Conservation (phyloP, 257 asterid genomes). For the Jaltomata sinuosa region DNA sequence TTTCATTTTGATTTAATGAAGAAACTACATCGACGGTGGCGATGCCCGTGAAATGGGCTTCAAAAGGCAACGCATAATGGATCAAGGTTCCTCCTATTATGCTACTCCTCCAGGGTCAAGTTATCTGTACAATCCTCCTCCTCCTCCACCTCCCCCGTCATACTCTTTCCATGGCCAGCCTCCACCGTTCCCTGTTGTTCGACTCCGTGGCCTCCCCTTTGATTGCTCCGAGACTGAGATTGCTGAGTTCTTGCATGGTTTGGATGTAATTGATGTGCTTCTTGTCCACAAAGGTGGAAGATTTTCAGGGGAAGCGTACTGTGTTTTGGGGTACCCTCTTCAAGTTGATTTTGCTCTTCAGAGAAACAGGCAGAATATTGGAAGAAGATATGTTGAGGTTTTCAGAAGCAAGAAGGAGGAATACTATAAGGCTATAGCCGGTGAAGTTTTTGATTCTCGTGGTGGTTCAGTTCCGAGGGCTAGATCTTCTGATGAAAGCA, state of each 20-base stretch:
- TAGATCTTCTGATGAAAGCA: slow-evolving; percentile 59
- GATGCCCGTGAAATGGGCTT: slow-evolving; percentile 88
- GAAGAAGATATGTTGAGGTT: slow-evolving; percentile 94
- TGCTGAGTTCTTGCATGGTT: slow-evolving; percentile 72
- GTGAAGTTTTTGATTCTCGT: slow-evolving; percentile 63
- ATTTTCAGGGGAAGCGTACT: slow-evolving; percentile 79
- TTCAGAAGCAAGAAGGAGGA: slow-evolving; percentile 82
- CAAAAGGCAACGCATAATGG: slow-evolving; percentile 87
- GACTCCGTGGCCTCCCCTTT: slow-evolving; percentile 96
- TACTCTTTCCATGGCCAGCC: slow-evolving; percentile 57
- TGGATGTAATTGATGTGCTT: slow-evolving; percentile 79
- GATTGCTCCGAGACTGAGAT: slow-evolving; percentile 78
- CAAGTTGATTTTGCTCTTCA: slow-evolving; percentile 86
- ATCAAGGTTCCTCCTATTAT: slow-evolving; percentile 63
- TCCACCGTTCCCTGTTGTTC: slow-evolving; percentile 87
- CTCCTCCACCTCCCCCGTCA: slow-evolving; percentile 50
- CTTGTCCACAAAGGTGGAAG: slow-evolving; percentile 73
- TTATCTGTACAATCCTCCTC: slow-evolving; percentile 71
- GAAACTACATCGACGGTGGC: slow-evolving; percentile 54
- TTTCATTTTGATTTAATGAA: slow-evolving; percentile 6
- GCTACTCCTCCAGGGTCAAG: slow-evolving; percentile 47
- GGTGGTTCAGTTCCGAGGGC: slow-evolving; percentile 68
- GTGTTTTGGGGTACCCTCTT: slow-evolving; percentile 79
- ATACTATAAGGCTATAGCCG: slow-evolving; percentile 82
- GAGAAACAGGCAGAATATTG: slow-evolving; percentile 81